These are phyloP conservation scores for Solanum bulbocastanum DNA, from an alignment of 257 asterid genomes.

Conservation along the genomic window DNA sequence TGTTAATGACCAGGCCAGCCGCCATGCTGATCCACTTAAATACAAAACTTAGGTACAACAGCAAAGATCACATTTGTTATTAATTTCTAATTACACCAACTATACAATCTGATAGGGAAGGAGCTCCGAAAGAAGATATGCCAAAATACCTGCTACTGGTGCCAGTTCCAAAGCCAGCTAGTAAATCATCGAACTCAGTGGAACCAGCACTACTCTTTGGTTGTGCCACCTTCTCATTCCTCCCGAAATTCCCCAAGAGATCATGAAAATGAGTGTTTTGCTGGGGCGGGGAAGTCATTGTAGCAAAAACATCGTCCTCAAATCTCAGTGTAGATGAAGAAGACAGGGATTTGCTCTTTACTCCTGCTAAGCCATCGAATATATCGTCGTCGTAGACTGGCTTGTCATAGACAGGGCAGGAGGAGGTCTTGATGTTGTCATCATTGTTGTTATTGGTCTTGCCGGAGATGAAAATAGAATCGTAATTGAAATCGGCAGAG, in stretches of 20 bases:
- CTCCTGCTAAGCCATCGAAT: constrained; percentile 79
- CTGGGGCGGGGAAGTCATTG: constrained; percentile 40
- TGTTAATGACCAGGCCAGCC: neutral
- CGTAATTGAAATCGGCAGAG: constrained; percentile 51
- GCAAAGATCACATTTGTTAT: neutral
- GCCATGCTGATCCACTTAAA: neutral
- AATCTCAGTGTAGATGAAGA: constrained; percentile 32
- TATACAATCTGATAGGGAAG: neutral
- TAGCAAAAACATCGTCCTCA: constrained; percentile 52
- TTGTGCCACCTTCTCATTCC: constrained; percentile 3
- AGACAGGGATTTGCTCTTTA: constrained; percentile 62
- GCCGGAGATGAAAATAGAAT: constrained; percentile 19
- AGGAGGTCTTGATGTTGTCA: constrained; percentile 18
- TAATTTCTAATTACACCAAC: neutral
- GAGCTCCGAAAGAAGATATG: neutral
- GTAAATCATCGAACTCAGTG: constrained; percentile 30
- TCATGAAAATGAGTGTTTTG: constrained; percentile 30
- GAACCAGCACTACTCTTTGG: neutral
- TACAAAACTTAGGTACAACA: neutral
- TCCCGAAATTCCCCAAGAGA: constrained; percentile 14
- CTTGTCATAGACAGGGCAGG: constrained; percentile 80
- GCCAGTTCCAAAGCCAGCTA: constrained; percentile 60
- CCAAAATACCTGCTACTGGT: constrained; percentile 48
- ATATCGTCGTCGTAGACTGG: constrained; percentile 95
- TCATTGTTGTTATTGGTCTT: constrained; percentile 9